These are phyloP conservation scores for Camillea tinctor DNA, from an alignment of 2,329 filamentous ascomycete species.

Conservation along the genomic window DNA sequence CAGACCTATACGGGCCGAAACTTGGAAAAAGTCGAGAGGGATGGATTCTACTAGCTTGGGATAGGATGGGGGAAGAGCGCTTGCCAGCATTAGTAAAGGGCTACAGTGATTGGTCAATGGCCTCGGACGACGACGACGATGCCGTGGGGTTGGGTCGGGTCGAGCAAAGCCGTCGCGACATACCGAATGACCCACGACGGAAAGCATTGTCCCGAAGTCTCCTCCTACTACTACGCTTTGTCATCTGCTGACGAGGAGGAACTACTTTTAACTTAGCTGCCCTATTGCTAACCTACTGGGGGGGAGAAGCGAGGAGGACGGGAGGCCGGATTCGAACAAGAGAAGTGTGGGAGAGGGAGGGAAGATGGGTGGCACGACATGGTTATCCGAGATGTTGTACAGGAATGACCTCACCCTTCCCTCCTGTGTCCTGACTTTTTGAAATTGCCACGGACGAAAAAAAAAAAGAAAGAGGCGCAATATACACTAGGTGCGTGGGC, in stretches of 20 bases:
- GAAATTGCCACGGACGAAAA: background rate
- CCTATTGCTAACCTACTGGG: too few species aligned
- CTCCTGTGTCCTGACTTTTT: conserved; percentile 8
- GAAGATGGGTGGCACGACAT: conserved; percentile 15
- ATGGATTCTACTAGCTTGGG: background rate
- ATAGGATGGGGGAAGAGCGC: background rate
- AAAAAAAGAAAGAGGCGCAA: background rate
- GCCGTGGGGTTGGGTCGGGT: conserved; percentile 6
- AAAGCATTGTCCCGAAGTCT: conserved; percentile 11
- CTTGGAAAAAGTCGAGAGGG: conserved; percentile 1
- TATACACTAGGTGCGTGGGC: background rate
- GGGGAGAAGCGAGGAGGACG: background rate
- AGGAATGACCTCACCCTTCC: conserved; percentile 20
- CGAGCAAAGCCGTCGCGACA: conserved; percentile 11
- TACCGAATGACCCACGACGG: conserved; percentile 5
- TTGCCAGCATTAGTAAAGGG: conserved; percentile 7
- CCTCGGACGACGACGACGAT: conserved; percentile 7
- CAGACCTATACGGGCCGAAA: background rate
- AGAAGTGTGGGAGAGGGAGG: background rate
- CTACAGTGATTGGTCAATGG: conserved; percentile 20
- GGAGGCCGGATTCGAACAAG: background rate
- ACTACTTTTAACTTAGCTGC: background rate
- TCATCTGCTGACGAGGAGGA: conserved; percentile 13
- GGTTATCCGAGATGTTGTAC: conserved; percentile 12
- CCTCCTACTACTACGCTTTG: background rate